phyloP scores from a whole-genome alignment of 768 basidiomycete species.

The Lyophyllum decastes region DNA sequence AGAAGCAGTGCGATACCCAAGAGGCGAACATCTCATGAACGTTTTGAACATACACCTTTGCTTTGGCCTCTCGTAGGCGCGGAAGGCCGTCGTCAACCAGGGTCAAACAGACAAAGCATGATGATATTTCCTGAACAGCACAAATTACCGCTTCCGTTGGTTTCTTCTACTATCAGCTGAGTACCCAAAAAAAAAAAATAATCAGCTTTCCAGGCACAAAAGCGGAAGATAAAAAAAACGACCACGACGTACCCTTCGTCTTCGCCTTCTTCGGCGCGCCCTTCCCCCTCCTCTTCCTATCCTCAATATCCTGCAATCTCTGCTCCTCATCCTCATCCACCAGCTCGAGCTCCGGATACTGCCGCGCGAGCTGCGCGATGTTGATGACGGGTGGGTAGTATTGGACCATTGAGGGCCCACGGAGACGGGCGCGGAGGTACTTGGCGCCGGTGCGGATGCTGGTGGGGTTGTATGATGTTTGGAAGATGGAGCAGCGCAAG shows the following conservation, averaged over 20 bases:
- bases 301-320: constrained; percentile 67
- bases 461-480: constrained; percentile 87
- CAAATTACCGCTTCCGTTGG: constrained; percentile 38
- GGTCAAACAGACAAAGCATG: too few relatives aligned
- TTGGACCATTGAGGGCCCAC: constrained; percentile 81
- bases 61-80: too few relatives aligned
- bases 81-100: too few relatives aligned
- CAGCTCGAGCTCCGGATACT: constrained; percentile 59
- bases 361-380: constrained; percentile 49
- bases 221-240: not conserved
- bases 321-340: constrained; percentile 68
- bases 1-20: too few relatives aligned
- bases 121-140: too few relatives aligned
- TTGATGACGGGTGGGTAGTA: constrained; percentile 77
- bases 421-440: constrained; percentile 79
- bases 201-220: not conserved
- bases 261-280: constrained; percentile 83
- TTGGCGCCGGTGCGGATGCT: constrained; percentile 86
- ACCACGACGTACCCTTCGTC: constrained; percentile 49
- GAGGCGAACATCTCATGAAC: too few relatives aligned
- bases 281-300: constrained; percentile 75
- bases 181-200: too few relatives aligned
- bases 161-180: constrained; percentile 55
- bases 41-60: too few relatives aligned
- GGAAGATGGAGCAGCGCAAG: constrained; percentile 75